Conservation (phyloP, 2,329 filamentous ascomycete species). For the Exophiala xenobiotica region DNA sequence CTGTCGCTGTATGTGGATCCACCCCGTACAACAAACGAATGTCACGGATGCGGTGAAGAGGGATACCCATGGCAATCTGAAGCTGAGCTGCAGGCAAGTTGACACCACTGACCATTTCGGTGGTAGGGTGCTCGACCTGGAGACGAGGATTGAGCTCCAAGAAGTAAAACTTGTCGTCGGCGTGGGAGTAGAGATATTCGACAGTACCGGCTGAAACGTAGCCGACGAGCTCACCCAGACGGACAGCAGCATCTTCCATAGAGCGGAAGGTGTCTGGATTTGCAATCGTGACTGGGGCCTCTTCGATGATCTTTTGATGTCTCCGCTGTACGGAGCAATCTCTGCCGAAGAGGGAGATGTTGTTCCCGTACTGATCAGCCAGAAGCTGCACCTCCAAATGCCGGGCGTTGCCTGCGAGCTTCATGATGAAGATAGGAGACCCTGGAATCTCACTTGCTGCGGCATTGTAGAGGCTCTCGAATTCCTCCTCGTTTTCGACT, state of each 20-base stretch:
- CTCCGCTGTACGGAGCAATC: constrained; percentile 98
- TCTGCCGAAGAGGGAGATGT: constrained; percentile 97
- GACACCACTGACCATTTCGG: constrained; percentile 98
- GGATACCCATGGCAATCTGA: constrained; percentile 98
- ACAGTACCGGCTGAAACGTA: constrained; percentile 99
- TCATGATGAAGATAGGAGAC: constrained; percentile 99
- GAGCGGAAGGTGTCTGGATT: constrained; percentile 83
- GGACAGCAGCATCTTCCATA: constrained; percentile 96
- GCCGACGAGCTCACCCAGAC: constrained; percentile 87
- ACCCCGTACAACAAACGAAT: constrained; percentile 95
- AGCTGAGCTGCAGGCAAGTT: constrained; percentile 96
- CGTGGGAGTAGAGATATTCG: constrained; percentile 96
- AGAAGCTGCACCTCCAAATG: constrained; percentile 97
- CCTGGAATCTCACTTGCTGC: constrained; percentile 97
- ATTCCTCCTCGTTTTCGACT: constrained; percentile 79
- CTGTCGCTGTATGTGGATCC: constrained; percentile 78
- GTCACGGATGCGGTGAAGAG: constrained; percentile 90
- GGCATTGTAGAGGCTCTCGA: constrained; percentile 85
- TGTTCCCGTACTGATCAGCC: constrained; percentile 99
- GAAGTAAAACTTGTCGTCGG: constrained; percentile 99
- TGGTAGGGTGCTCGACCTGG: constrained; percentile 98
- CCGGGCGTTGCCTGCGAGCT: constrained; percentile 91
- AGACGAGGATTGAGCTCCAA: constrained; percentile 97
- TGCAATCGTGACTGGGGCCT: constrained; percentile 95
- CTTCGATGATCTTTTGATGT: constrained; percentile 99